phyloP scores from a whole-genome alignment of 78 protist species.

The Speleostelium caveatum region DNA sequence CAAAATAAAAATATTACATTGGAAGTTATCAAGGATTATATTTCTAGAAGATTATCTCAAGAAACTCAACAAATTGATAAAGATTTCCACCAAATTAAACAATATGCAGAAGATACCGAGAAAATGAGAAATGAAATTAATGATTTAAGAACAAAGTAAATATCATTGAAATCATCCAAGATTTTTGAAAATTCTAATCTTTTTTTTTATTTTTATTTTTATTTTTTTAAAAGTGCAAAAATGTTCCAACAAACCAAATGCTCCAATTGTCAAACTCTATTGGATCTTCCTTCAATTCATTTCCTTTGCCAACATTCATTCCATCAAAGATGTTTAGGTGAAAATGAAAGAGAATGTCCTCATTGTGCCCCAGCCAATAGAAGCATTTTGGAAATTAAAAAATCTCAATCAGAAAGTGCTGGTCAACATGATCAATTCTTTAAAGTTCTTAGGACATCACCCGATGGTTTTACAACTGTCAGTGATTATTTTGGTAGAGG shows the following conservation, averaged over 20 bases:
- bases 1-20: conserved; percentile 76
- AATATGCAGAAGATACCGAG: conserved; percentile 82
- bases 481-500: conserved; percentile 94
- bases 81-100: conserved; percentile 58
- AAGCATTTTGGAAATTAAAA: conserved; percentile 84
- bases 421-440: conserved; percentile 92
- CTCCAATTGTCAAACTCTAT: conserved; percentile 76
- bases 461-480: conserved; percentile 94
- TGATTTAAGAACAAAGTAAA: conserved; percentile 56
- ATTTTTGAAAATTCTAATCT: too few relatives aligned
- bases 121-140: conserved; percentile 87
- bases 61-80: conserved; percentile 82
- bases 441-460: conserved; percentile 76
- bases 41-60: conserved; percentile 61
- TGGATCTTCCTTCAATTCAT: conserved; percentile 95
- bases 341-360: conserved; percentile 89
- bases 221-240: too few relatives aligned
- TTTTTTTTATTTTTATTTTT: conserved; percentile 12
- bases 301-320: conserved; percentile 94
- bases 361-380: conserved; percentile 80
- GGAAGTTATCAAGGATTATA: conserved; percentile 84
- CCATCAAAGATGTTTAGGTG: conserved; percentile 92
- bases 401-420: conserved; percentile 78
- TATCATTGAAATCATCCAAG: too few relatives aligned
- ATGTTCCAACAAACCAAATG: conserved; percentile 90